Conservation (phyloP, 106 monocot genomes). For the Posidonia australis region DNA sequence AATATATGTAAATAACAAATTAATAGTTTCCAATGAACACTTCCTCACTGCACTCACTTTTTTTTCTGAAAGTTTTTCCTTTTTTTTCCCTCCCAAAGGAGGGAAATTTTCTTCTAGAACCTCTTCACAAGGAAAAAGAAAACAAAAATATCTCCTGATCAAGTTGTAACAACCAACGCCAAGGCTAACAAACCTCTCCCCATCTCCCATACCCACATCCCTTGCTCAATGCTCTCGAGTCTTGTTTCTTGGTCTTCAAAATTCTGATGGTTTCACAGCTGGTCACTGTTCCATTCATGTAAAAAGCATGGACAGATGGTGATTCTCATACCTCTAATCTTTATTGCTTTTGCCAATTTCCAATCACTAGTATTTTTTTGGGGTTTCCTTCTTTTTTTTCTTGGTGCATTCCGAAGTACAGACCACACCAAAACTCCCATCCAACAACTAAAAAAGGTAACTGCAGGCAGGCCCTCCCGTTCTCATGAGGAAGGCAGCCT, state of each 20-base stretch:
- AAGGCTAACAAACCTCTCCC: slow-evolving; percentile 1
- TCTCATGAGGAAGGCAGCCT: slow-evolving; percentile 17
- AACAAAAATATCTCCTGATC: slow-evolving; percentile 14
- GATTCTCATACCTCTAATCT: slow-evolving; percentile 5
- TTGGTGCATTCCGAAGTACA: background rate
- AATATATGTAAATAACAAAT: slow-evolving; percentile 3
- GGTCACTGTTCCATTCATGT: slow-evolving; percentile 18
- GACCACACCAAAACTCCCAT: slow-evolving; percentile 18
- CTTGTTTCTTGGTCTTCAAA: slow-evolving; percentile 1
- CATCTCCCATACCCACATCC: slow-evolving; percentile 7
- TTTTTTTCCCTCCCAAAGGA: slow-evolving; percentile 6
- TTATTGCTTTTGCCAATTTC: slow-evolving; percentile 15
- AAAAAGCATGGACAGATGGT: slow-evolving; percentile 14
- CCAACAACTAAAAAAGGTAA: slow-evolving; percentile 19
- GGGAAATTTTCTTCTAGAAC: background rate
- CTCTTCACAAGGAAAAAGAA: slow-evolving; percentile 10
- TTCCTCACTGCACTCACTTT: background rate
- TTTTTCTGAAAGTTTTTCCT: background rate
- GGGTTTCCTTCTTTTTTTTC: no score
- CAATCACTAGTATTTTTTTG: slow-evolving; percentile 5
- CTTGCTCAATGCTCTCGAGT: background rate
- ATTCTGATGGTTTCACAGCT: slow-evolving; percentile 8
- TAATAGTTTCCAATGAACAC: background rate
- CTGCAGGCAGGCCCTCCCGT: background rate
- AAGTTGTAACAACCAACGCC: background rate